These are phyloP conservation scores for Talaromyces albobiverticillius DNA, from an alignment of 2,329 filamentous ascomycete genomes.

Conservation along the genomic window DNA sequence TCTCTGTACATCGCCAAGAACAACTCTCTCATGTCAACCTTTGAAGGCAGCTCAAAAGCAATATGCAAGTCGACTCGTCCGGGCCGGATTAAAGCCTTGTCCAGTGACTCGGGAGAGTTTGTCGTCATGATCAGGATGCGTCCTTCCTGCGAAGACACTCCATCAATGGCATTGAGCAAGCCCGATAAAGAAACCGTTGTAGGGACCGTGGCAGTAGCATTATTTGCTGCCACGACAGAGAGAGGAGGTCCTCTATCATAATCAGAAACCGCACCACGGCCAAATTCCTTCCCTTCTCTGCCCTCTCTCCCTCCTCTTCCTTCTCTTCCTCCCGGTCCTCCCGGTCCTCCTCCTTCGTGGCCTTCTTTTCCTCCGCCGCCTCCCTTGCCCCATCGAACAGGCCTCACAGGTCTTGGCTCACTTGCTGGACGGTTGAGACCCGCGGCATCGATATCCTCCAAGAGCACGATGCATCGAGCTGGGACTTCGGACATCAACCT, in stretches of 20 bases:
- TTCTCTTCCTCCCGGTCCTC: too few species aligned
- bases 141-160: conserved; percentile 74
- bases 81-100: conserved; percentile 69
- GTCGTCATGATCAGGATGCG: conserved; percentile 81
- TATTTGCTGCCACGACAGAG: neutral
- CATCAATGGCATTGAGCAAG: conserved; percentile 77
- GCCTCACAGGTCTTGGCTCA: neutral
- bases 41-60: conserved; percentile 45
- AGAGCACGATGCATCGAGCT: conserved; percentile 61
- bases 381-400: neutral
- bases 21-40: conserved; percentile 25
- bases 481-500: conserved; percentile 61
- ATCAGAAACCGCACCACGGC: neutral
- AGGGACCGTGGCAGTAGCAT: conserved; percentile 8
- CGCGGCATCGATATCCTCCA: conserved; percentile 69
- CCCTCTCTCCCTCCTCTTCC: too few species aligned
- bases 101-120: conserved; percentile 69
- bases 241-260: neutral
- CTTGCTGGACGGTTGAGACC: conserved; percentile 47
- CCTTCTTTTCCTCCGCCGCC: neutral
- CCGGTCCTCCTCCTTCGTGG: too few species aligned
- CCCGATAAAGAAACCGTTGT: conserved; percentile 64
- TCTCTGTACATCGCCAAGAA: conserved; percentile 30
- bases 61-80: conserved; percentile 71
- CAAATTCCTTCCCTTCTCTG: too few species aligned